Percentiles rank a stretch among this genome's conserved stretches.
phyloP scores from a whole-genome alignment of 106 monocot genomes.

The Cymbidium sinense region DNA sequence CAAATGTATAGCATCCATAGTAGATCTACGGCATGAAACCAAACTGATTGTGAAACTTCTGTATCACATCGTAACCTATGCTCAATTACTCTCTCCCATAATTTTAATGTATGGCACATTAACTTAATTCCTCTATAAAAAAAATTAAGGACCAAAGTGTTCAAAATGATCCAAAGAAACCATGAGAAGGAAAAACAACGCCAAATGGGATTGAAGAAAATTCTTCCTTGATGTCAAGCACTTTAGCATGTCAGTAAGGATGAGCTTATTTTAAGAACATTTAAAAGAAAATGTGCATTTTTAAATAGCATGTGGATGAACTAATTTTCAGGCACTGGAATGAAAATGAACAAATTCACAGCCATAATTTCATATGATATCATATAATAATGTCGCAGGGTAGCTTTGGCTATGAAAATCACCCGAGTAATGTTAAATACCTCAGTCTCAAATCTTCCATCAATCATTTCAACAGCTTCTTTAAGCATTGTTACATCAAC shows the following conservation, averaged over 20 bases:
- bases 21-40: no score
- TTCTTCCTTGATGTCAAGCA: neutral
- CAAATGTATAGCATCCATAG: no score
- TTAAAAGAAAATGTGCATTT: neutral
- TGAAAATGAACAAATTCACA: neutral
- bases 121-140: no score
- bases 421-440: slow-evolving; percentile 16
- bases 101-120: no score
- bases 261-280: neutral
- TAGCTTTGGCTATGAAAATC: neutral
- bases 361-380: neutral
- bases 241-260: neutral
- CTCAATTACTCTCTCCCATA: no score
- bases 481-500: slow-evolving; percentile 93
- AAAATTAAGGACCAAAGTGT: no score
- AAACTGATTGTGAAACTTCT: no score
- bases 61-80: no score
- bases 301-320: neutral
- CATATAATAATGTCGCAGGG: neutral
- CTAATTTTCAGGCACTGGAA: neutral
- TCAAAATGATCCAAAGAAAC: neutral
- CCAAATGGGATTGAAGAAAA: no score
- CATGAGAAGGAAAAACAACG: no score
- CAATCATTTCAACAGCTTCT: slow-evolving; percentile 72
- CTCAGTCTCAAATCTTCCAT: slow-evolving; percentile 94